Evolutionary conservation across 805 yeast species (phyloP).

Genomic region (Zygosaccharomyces siamensis): DNA sequence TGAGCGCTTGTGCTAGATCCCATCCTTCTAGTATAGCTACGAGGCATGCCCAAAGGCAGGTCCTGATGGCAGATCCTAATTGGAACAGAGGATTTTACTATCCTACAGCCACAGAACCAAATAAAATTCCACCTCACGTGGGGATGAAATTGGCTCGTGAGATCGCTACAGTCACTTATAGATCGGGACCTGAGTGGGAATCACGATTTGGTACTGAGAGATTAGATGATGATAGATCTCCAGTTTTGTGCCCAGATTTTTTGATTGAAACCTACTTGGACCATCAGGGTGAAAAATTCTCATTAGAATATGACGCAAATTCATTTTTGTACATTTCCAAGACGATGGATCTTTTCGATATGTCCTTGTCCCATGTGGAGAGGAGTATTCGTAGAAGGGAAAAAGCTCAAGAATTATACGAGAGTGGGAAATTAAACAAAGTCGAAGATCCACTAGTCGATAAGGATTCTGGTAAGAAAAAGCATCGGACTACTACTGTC

Average conservation of each 20-base stretch:
- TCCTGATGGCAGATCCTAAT: conserved; percentile 88
- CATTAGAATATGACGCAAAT: conserved; percentile 85
- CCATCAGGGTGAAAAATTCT: conserved; percentile 93
- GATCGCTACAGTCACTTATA: conserved; percentile 87
- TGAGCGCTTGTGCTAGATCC: conserved; percentile 88
- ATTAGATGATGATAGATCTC: conserved; percentile 69
- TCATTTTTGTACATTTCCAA: conserved; percentile 82
- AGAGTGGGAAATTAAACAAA: conserved; percentile 16
- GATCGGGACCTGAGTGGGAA: conserved; percentile 98
- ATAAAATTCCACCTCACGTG: conserved; percentile 76
- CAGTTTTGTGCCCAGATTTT: conserved; percentile 91
- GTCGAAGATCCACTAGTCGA: conserved; percentile 21
- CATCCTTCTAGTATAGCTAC: conserved; percentile 93
- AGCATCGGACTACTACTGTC: conserved; percentile 44
- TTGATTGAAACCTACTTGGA: conserved; percentile 88
- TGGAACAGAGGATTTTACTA: conserved; percentile 92
- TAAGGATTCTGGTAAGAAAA: conserved; percentile 39
- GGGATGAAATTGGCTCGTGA: conserved; percentile 95
- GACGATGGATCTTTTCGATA: conserved; percentile 91
- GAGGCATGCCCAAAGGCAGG: conserved; percentile 90
- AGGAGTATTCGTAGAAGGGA: conserved; percentile 42
- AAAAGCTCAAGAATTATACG: conserved; percentile 35
- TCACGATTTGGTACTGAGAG: conserved; percentile 83
- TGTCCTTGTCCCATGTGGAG: conserved; percentile 48
- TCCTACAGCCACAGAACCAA: conserved; percentile 36